Evolutionary conservation across 2,329 filamentous ascomycete species (phyloP).

Genomic region (Aspergillus viridinutans): DNA sequence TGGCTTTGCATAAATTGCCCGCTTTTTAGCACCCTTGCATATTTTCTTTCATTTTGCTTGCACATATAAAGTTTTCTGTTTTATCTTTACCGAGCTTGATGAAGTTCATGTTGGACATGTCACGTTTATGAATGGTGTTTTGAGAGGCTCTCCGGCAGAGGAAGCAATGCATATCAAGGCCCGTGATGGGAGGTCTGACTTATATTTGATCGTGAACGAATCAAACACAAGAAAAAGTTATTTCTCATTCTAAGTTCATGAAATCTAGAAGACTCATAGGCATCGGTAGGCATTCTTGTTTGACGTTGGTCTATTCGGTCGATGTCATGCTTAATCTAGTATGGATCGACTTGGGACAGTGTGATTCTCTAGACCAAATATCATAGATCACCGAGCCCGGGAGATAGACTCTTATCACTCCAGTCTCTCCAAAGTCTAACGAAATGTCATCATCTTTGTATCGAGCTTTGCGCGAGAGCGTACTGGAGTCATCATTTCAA

Average conservation of each 20-base stretch:
- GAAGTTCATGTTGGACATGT: constrained; percentile 11
- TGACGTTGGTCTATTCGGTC: background rate
- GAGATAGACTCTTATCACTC: background rate
- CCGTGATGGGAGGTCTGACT: background rate
- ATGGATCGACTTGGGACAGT: background rate
- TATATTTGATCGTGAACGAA: background rate
- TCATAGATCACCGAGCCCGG: background rate
- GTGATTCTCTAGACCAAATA: background rate
- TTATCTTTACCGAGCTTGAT: background rate
- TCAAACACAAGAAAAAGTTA: background rate
- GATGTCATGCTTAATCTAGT: background rate
- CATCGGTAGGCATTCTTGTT: background rate
- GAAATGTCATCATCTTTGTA: background rate
- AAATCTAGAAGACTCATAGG: background rate
- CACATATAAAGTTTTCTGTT: constrained; percentile 9
- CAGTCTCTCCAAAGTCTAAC: background rate
- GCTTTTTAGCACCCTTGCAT: constrained; percentile 1
- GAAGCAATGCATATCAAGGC: constrained; percentile 4
- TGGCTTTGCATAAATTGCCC: background rate
- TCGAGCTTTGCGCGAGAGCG: background rate
- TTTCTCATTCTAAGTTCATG: background rate
- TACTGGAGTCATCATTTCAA: background rate
- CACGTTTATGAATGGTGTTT: constrained; percentile 14
- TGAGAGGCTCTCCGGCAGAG: constrained; percentile 18
- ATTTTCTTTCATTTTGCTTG: constrained; percentile 10